These are phyloP conservation scores for Asterella californica DNA, from an alignment of 225 moss, liverwort and hornwort genomes.

Conservation along the genomic window DNA sequence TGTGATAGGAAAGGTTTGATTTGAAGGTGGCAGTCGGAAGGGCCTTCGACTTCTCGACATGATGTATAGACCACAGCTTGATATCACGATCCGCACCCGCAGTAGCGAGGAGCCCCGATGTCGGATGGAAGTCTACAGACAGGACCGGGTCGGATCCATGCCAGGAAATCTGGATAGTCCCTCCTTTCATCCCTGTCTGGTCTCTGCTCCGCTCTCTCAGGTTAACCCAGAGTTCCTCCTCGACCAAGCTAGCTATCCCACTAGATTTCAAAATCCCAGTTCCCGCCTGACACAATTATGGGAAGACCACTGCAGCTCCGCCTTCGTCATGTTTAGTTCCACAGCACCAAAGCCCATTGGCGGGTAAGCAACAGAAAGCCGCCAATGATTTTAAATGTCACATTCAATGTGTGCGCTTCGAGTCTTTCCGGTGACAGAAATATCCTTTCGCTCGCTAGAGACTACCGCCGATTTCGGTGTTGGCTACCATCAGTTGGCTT, in stretches of 20 bases:
- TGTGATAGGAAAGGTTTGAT: conserved; percentile 74
- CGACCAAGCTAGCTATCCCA: not conserved
- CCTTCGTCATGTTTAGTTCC: not conserved
- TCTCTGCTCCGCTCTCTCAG: not conserved
- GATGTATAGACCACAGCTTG: conserved; percentile 80
- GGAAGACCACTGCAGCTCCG: not conserved
- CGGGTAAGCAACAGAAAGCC: no score
- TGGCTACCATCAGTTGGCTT: no score
- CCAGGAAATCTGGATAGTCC: conserved; percentile 91
- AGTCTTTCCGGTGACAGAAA: no score
- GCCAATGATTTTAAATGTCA: no score
- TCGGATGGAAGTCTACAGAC: conserved; percentile 79
- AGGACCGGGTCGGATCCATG: conserved; percentile 80
- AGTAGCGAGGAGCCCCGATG: conserved; percentile 74
- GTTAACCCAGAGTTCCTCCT: not conserved
- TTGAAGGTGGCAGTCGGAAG: conserved; percentile 61
- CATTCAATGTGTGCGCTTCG: no score
- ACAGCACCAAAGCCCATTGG: not conserved
- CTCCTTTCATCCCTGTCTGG: conserved; percentile 68
- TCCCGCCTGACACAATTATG: not conserved
- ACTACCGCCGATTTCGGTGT: no score
- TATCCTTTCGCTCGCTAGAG: no score
- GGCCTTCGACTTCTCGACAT: conserved; percentile 54
- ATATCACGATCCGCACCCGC: conserved; percentile 92
- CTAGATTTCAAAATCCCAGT: not conserved